Base-by-base conservation (phyloP, 2,329 filamentous ascomycete species). In the Macrophomina tecta region DNA sequence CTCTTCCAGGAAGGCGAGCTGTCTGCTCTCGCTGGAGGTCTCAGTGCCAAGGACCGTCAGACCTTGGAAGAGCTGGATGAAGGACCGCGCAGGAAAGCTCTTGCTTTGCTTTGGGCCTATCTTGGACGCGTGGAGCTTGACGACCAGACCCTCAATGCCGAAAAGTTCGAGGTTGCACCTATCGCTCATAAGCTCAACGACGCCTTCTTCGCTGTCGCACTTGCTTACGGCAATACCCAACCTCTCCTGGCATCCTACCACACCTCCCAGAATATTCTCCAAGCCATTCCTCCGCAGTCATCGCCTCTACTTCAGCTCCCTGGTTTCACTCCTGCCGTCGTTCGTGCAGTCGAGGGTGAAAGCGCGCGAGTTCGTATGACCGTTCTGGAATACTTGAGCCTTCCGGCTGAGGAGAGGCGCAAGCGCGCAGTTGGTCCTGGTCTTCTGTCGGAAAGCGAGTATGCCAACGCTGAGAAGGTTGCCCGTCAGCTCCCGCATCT, bases 41-140 rank as follows among this genome's bases (percentile, higher is more conserved):
- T 97, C 70, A 85, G 89, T 0, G 79, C 83, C 16, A 93, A 93
- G 78, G 93, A 97, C 74, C 89, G 89, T 76, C 85, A 89, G 73
- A 89, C 87, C 75, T 84, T 99, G 7, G 88, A 92, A 75, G 88
- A 93, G 71, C 80, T 97, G 68, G 95, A 98, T 60, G 90, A 91
- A 71, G 89, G 90, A 46, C 86, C 88, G 30, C 90, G 92, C 71
- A 87, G 95, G 74, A 98, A 98, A 84, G 90, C 93, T 7, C 84
- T 98, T 52, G 92, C 91, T 61, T 85, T 99, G 66, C 84, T 99
- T 16, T 99, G 96, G 95, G 94, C 95, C 49, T 98, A 99, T 77
- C 87, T 98, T 56, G 92, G 92, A 68, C 91, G 95, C 55, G 84
- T 97, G 65, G 92, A 97, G 73, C 86, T 99, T 30, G 90, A 91